phyloP scores from a whole-genome alignment of 768 basidiomycete species.

The Coprinellus aureogranulatus region DNA sequence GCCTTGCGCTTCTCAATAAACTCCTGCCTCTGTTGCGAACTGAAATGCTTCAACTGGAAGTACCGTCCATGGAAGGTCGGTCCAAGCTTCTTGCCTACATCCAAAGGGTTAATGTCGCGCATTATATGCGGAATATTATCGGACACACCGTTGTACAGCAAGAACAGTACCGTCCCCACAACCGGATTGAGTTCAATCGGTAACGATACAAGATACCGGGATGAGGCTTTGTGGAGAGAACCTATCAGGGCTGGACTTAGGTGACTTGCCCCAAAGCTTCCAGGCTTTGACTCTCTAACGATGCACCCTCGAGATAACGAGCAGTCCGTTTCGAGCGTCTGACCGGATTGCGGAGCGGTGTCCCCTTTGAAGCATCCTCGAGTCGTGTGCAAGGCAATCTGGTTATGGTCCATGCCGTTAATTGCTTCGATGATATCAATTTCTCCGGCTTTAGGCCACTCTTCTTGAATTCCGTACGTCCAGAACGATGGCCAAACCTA shows the following conservation, averaged over 20 bases:
- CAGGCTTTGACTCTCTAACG: conserved; percentile 53
- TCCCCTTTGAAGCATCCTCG: conserved; percentile 37
- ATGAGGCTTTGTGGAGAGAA: conserved; percentile 46
- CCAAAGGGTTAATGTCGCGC: neutral
- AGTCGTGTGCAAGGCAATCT: conserved; percentile 76
- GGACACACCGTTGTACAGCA: conserved; percentile 47
- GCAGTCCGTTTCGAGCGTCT: conserved; percentile 54
- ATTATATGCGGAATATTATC: conserved; percentile 1
- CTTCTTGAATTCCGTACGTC: conserved; percentile 39
- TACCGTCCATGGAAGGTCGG: conserved; percentile 63
- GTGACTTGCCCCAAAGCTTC: conserved; percentile 53
- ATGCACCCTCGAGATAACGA: conserved; percentile 63
- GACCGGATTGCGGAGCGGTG: conserved; percentile 45
- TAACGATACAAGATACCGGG: conserved; percentile 59
- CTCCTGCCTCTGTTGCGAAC: conserved; percentile 37
- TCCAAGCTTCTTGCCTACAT: conserved; percentile 41
- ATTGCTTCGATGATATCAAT: conserved; percentile 80
- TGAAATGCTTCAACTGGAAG: conserved; percentile 64
- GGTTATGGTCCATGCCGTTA: conserved; percentile 67
- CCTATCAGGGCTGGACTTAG: conserved; percentile 46
- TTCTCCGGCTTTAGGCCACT: conserved; percentile 48
- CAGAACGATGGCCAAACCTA: conserved; percentile 53
- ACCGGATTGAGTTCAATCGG: conserved; percentile 71
- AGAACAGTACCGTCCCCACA: conserved; percentile 62
- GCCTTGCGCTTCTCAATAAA: conserved; percentile 50